Evolutionary conservation across 805 yeast genomes (phyloP).

Genomic region (Candida tammaniensis): DNA sequence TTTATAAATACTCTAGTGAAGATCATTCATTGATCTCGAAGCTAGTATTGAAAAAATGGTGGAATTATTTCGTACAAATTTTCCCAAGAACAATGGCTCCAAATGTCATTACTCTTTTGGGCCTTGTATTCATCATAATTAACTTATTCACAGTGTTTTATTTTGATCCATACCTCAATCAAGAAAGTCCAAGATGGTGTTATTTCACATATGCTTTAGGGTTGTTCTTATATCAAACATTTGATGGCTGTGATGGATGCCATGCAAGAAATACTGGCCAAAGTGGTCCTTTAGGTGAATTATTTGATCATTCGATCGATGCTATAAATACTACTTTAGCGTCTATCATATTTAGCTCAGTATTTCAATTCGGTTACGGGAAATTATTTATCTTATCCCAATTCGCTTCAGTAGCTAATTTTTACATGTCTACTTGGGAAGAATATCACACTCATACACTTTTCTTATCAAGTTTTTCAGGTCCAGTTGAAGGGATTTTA

Average conservation of each 20-base stretch:
- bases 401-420: constrained; percentile 74
- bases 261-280: constrained; percentile 97
- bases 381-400: constrained; percentile 60
- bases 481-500: constrained; percentile 93
- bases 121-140: constrained; percentile 66
- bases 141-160: constrained; percentile 65
- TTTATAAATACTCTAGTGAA: constrained; percentile 68
- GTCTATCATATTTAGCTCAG: constrained; percentile 68
- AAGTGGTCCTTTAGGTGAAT: constrained; percentile 89
- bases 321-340: constrained; percentile 79
- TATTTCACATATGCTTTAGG: constrained; percentile 77
- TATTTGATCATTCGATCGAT: constrained; percentile 85
- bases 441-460: constrained; percentile 87
- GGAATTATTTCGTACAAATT: constrained; percentile 66
- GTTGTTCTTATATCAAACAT: constrained; percentile 86
- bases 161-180: constrained; percentile 65
- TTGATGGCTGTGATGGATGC: constrained; percentile 94
- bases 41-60: constrained; percentile 76
- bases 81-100: constrained; percentile 93
- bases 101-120: constrained; percentile 79
- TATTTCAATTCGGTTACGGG: constrained; percentile 72
- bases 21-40: constrained; percentile 79
- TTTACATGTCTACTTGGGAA: constrained; percentile 92
- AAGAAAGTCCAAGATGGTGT: constrained; percentile 70
- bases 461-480: constrained; percentile 75